These are phyloP conservation scores for Pestalotiopsis sp. DNA, from an alignment of 2,329 filamentous ascomycete species.

Conservation along the genomic window DNA sequence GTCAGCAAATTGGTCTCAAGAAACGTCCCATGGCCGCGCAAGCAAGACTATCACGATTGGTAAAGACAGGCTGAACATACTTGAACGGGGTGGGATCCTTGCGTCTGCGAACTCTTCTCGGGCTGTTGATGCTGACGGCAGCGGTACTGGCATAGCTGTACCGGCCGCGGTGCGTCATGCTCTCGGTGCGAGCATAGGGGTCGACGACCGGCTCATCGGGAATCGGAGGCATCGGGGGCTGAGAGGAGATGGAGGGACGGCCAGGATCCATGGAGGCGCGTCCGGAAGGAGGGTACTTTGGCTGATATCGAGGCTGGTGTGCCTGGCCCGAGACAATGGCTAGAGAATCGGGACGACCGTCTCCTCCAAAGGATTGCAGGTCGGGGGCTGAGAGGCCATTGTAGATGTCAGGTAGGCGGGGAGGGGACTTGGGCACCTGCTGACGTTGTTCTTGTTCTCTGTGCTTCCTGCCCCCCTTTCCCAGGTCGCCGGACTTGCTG, in stretches of 20 bases:
- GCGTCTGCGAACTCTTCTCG: slow-evolving; percentile 85
- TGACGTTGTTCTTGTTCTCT: slow-evolving; percentile 52
- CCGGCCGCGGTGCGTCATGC: slow-evolving; percentile 94
- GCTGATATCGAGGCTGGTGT: slow-evolving; percentile 33
- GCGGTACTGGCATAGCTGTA: slow-evolving; percentile 96
- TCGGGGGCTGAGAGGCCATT: slow-evolving; percentile 37
- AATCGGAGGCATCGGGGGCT: slow-evolving; percentile 65
- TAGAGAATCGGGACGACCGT: slow-evolving; percentile 34
- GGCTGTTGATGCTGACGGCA: slow-evolving; percentile 89
- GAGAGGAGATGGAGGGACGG: slow-evolving; percentile 41
- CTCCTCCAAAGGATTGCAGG: slow-evolving; percentile 37
- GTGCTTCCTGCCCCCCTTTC: slow-evolving; percentile 52
- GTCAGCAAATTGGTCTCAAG: slow-evolving; percentile 19
- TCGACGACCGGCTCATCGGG: slow-evolving; percentile 67
- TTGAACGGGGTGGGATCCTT: slow-evolving; percentile 99
- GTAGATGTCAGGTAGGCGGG: slow-evolving; percentile 55
- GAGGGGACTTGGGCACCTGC: slow-evolving; percentile 59
- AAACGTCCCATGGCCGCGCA: too few relatives aligned
- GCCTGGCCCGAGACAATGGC: slow-evolving; percentile 34
- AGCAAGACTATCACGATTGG: neutral
- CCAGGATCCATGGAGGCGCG: slow-evolving; percentile 58
- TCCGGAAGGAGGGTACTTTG: slow-evolving; percentile 36
- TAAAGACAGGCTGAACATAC: slow-evolving; percentile 59
- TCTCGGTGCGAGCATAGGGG: slow-evolving; percentile 82
- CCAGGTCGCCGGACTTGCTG: slow-evolving; percentile 56